Percentiles rank a stretch among this genome's conserved stretches.
These are phyloP conservation scores for Cornus kousa DNA, from an alignment of 148 eudicot species.

Conservation along the genomic window DNA sequence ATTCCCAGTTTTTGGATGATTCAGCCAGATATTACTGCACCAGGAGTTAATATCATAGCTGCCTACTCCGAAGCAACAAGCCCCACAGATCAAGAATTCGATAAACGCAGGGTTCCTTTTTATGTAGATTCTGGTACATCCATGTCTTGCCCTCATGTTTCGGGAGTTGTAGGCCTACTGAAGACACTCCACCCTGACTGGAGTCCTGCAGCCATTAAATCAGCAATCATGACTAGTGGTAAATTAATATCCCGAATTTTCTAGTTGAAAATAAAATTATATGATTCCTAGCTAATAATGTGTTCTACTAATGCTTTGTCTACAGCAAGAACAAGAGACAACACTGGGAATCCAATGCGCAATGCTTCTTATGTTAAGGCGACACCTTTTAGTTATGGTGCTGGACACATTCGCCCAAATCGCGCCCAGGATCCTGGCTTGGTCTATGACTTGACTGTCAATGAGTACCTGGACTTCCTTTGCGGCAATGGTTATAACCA, in stretches of 20 bases:
- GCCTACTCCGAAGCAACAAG: conserved; percentile 43
- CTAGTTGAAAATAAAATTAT: neutral
- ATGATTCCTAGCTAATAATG: neutral
- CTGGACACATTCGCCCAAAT: conserved; percentile 62
- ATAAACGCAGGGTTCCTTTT: conserved; percentile 33
- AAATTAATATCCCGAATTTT: neutral
- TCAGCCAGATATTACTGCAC: conserved; percentile 80
- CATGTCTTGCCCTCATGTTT: conserved; percentile 73
- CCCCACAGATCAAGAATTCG: conserved; percentile 26
- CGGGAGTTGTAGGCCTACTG: conserved; percentile 63
- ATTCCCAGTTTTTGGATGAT: neutral
- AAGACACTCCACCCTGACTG: conserved; percentile 54
- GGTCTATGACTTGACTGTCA: conserved; percentile 43
- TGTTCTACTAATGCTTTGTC: neutral
- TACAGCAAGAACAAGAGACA: conserved; percentile 58
- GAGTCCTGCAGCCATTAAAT: conserved; percentile 65
- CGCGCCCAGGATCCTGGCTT: conserved; percentile 62
- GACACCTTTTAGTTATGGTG: conserved; percentile 48
- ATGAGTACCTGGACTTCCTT: conserved; percentile 56
- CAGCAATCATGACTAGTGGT: conserved; percentile 81
- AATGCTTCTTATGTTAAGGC: conserved; percentile 20
- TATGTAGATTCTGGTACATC: conserved; percentile 55
- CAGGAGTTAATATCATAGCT: conserved; percentile 69
- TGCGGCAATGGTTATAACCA: conserved; percentile 54
- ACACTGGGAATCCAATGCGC: conserved; percentile 35